Base-by-base conservation (phyloP, 352 stramenopile genomes). In the Phytophthora aleatoria region DNA sequence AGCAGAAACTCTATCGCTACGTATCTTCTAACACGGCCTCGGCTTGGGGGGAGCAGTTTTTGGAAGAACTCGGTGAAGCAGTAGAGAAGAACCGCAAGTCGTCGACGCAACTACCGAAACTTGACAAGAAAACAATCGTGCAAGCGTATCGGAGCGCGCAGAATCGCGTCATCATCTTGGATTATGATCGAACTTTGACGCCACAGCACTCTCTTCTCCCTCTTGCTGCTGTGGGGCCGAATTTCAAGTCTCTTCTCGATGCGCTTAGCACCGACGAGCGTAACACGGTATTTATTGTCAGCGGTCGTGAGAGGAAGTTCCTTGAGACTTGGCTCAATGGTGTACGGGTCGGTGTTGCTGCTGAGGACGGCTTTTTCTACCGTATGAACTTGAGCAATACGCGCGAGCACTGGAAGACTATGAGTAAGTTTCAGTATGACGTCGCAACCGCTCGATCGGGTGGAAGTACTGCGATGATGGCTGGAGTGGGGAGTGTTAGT, bases 1-100 rank as follows among this genome's bases (percentile, higher is more conserved):
- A 96, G 58, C 85, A 95, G 43, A 96, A 97, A 65, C 71, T 97
- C 7, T 95, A 94, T 55, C 83, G 89, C 1, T 97, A 97, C 50
- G 90, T 97, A 9, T 89, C 80, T 28, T 84, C 82, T 1, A 93
- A 97, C 63, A 97, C 87, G 16, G 87, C 90, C 15, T 85, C 84
- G 1, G 69, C 82, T 8, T 97, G 90, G 90, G 90, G 85, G 3
- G 81, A 92, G 53, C 75, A 86, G 42, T 96, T 96, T 64, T 70
- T 97, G 43, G 62, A 73, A 42, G 87, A 95, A 27, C 74, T 97
- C 5, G 52, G 57, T 9, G 77, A 85, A 50, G 81, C 83, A 4
- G 79, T 89, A 2, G 71, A 76, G 44, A 83, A 90, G 55, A 90
- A 90, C 55, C 70, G 74, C 7, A 71, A 81, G 35, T 66, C 53